These are phyloP conservation scores for Zygnema circumcarinatum DNA, from an alignment of 139 green algal species.

Conservation along the genomic window DNA sequence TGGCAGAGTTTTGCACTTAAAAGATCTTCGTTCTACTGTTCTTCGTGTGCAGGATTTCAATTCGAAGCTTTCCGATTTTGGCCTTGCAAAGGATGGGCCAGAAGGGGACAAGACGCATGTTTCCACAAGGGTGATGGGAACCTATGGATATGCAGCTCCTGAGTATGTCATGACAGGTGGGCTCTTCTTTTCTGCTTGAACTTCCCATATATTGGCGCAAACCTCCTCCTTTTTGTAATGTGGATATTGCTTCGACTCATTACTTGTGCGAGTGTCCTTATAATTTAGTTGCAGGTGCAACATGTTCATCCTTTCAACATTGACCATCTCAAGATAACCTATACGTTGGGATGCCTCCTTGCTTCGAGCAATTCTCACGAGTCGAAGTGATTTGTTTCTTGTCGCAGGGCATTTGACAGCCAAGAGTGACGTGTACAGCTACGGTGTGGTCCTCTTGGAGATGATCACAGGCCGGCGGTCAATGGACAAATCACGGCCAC, in stretches of 20 bases:
- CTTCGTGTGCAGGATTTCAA: slow-evolving; percentile 37
- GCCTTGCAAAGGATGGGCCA: slow-evolving; percentile 62
- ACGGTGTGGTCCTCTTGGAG: slow-evolving; percentile 71
- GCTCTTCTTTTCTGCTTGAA: background rate
- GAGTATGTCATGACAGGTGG: slow-evolving; percentile 65
- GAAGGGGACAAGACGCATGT: slow-evolving; percentile 58
- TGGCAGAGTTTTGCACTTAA: too few relatives aligned
- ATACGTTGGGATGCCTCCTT: too few relatives aligned
- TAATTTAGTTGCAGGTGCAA: too few relatives aligned
- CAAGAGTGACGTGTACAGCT: slow-evolving; percentile 70
- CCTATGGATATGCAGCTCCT: slow-evolving; percentile 70
- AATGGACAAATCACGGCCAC: slow-evolving; percentile 32
- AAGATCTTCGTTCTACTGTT: too few relatives aligned
- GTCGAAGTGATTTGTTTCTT: too few relatives aligned
- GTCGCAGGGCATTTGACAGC: slow-evolving; percentile 63
- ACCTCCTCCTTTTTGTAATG: too few relatives aligned
- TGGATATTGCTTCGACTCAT: too few relatives aligned
- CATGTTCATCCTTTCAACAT: slow-evolving; percentile 11
- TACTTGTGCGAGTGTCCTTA: too few relatives aligned
- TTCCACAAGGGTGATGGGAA: slow-evolving; percentile 64
- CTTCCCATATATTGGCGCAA: background rate
- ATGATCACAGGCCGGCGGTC: slow-evolving; percentile 65
- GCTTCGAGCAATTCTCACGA: too few relatives aligned
- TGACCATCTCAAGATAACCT: background rate
- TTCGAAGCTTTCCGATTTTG: slow-evolving; percentile 68